These are phyloP conservation scores for Ophiostoma himal-ulmi DNA, from an alignment of 2,329 filamentous ascomycete species.

Conservation along the genomic window DNA sequence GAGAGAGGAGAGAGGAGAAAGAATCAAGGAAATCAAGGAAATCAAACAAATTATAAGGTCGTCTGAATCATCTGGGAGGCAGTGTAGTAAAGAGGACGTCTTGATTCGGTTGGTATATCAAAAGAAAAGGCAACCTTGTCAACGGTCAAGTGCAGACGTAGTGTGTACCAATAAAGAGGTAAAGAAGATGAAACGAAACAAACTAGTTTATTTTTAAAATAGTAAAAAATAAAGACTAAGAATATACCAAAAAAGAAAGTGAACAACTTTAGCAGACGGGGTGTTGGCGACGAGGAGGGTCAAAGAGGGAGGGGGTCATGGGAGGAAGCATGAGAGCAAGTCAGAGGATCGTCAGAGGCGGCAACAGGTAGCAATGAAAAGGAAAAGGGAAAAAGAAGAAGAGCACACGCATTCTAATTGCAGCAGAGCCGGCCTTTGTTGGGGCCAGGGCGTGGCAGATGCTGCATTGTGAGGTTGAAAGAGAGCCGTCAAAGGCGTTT, in stretches of 20 bases:
- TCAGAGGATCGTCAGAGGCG: conserved; percentile 2
- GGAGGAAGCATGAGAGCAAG: not conserved
- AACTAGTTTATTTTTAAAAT: not conserved
- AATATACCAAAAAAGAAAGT: not conserved
- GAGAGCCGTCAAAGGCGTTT: not conserved
- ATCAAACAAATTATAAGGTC: not conserved
- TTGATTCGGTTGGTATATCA: not conserved
- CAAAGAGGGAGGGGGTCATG: not conserved
- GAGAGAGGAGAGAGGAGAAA: not conserved
- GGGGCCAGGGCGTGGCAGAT: not conserved
- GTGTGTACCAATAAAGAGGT: not conserved
- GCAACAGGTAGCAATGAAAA: not conserved
- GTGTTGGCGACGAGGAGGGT: not conserved
- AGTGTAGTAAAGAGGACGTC: not conserved
- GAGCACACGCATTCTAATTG: not conserved
- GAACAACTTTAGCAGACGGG: not conserved
- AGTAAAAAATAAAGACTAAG: not conserved
- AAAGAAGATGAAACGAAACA: conserved; percentile 9
- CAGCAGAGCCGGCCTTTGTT: not conserved
- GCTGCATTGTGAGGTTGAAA: not conserved
- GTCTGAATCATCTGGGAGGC: not conserved
- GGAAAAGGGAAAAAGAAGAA: too few species aligned
- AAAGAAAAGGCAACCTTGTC: not conserved
- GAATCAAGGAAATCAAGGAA: not conserved
- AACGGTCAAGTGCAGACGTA: not conserved